Evolutionary conservation across 495 filamentous ascomycete genomes (phyloP).

Genomic region (Aspergillus sparsus): DNA sequence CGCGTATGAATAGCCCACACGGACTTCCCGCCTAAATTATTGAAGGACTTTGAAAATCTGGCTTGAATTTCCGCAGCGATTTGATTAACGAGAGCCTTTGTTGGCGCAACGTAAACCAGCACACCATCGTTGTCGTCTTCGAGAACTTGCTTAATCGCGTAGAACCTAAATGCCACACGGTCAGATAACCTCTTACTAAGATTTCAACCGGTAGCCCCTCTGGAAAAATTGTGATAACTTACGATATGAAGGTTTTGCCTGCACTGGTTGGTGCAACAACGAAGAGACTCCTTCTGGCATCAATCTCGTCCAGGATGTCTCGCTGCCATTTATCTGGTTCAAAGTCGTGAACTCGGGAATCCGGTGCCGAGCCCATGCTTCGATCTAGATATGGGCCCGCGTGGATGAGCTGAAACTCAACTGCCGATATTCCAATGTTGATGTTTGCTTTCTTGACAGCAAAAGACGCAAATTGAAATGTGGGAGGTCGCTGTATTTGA

Average conservation of each 20-base stretch:
- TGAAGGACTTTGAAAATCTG: constrained; percentile 64
- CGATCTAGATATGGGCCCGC: constrained; percentile 76
- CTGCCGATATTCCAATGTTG: constrained; percentile 28
- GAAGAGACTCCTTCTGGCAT: constrained; percentile 66
- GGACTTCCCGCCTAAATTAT: constrained; percentile 56
- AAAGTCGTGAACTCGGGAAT: constrained; percentile 64
- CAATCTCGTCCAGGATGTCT: constrained; percentile 70
- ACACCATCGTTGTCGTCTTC: constrained; percentile 65
- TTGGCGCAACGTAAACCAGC: constrained; percentile 77
- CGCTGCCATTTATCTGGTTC: constrained; percentile 76
- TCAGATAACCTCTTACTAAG: constrained; percentile 9
- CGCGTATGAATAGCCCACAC: constrained; percentile 81
- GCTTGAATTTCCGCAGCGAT: constrained; percentile 74
- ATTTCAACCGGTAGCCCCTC: background rate
- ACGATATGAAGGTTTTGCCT: constrained; percentile 60
- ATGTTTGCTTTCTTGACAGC: constrained; percentile 19
- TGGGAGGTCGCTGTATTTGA: constrained; percentile 23
- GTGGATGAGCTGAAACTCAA: constrained; percentile 64
- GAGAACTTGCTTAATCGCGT: constrained; percentile 76
- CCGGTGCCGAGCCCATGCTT: constrained; percentile 64
- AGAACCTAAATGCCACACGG: constrained; percentile 48
- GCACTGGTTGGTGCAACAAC: constrained; percentile 78
- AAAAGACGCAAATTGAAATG: constrained; percentile 37
- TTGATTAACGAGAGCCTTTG: constrained; percentile 81
- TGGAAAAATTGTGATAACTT: constrained; percentile 14